A percentile compares a stretch with the other conserved stretches of the same genome.
phyloP scores from a whole-genome alignment of 352 stramenopile species.

The Peronospora belbahrii region DNA sequence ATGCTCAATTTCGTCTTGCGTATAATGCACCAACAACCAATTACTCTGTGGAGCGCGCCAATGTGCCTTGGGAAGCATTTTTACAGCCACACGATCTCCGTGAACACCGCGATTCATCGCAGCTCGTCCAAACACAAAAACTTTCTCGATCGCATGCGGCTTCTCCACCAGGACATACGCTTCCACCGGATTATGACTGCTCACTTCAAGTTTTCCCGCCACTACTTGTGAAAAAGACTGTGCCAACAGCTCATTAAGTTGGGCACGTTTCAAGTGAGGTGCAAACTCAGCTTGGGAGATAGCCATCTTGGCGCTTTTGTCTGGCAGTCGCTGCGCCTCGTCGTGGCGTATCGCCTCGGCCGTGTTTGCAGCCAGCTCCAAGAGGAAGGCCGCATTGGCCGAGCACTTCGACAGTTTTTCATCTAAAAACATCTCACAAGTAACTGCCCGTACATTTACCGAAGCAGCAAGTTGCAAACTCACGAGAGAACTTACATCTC shows the following conservation, averaged over 20 bases:
- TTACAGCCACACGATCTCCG: slow-evolving; percentile 93
- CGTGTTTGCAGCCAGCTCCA: slow-evolving; percentile 55
- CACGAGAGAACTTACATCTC: slow-evolving; percentile 36
- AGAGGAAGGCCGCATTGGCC: slow-evolving; percentile 30
- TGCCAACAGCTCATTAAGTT: slow-evolving; percentile 32
- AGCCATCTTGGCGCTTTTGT: slow-evolving; percentile 21
- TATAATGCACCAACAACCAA: slow-evolving; percentile 64
- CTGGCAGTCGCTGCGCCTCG: slow-evolving; percentile 23
- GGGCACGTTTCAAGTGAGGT: slow-evolving; percentile 34
- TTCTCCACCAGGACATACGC: slow-evolving; percentile 56
- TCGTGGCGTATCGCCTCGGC: slow-evolving; percentile 47
- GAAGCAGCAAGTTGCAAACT: slow-evolving; percentile 27
- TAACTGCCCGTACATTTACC: slow-evolving; percentile 46
- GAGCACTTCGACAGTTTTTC: slow-evolving; percentile 30
- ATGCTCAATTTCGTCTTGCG: slow-evolving; percentile 33
- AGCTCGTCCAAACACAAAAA: slow-evolving; percentile 67
- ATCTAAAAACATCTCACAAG: slow-evolving; percentile 45
- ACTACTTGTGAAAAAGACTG: slow-evolving; percentile 24
- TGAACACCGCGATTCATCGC: slow-evolving; percentile 96
- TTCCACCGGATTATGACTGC: slow-evolving; percentile 61
- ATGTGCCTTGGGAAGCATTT: slow-evolving; percentile 76
- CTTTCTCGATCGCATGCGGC: slow-evolving; percentile 35
- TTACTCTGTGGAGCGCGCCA: slow-evolving; percentile 73
- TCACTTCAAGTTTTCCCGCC: slow-evolving; percentile 60
- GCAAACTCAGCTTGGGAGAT: slow-evolving; percentile 34